phyloP scores from a whole-genome alignment of 345 rosid species.

The Brassica cretica region DNA sequence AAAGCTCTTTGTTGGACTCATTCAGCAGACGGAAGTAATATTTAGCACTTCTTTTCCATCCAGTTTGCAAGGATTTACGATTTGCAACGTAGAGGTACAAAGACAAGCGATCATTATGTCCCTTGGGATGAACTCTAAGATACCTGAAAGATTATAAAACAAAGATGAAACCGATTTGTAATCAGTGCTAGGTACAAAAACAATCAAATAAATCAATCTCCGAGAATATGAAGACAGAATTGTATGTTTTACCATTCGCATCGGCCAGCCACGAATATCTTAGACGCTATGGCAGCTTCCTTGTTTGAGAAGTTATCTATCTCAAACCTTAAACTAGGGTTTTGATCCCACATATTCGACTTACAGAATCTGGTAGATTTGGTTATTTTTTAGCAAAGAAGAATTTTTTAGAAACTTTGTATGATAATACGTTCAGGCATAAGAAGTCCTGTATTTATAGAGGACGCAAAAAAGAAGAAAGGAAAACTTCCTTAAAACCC shows the following conservation, averaged over 20 bases:
- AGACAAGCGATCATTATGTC: neutral
- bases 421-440: neutral
- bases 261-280: neutral
- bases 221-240: neutral
- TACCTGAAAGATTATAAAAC: neutral
- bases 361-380: neutral
- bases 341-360: neutral
- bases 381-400: neutral
- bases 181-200: neutral
- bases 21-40: neutral
- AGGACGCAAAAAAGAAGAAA: neutral
- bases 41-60: neutral
- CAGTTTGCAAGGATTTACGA: neutral
- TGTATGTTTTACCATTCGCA: slow-evolving; percentile 23
- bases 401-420: neutral
- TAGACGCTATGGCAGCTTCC: neutral
- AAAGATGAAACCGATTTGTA: neutral
- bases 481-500: neutral
- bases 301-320: slow-evolving; percentile 17
- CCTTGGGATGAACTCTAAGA: neutral
- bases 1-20: slow-evolving; percentile 17
- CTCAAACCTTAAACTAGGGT: slow-evolving; percentile 5
- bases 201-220: neutral
- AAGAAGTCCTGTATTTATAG: neutral
- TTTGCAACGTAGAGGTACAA: neutral